Conservation (phyloP, 495 filamentous ascomycete genomes). For the Xylaria longipes region DNA sequence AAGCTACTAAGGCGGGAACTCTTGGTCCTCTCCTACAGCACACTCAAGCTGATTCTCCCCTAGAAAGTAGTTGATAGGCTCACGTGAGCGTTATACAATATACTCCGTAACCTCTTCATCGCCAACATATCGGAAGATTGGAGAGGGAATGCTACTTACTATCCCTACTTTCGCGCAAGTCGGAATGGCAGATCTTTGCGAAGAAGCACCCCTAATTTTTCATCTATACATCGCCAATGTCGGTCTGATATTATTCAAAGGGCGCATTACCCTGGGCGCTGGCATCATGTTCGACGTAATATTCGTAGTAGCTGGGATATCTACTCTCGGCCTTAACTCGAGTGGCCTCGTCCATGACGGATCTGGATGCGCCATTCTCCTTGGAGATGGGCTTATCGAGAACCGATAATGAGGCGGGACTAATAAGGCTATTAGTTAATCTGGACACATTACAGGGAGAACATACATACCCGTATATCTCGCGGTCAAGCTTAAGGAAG, state of each 20-base stretch:
- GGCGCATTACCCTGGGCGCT: conserved; percentile 48
- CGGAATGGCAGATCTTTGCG: background rate
- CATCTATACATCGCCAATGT: background rate
- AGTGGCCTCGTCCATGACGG: conserved; percentile 68
- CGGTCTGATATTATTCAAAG: conserved; percentile 43
- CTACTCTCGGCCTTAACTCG: conserved; percentile 66
- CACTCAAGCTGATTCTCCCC: background rate
- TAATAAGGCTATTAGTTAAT: conserved; percentile 33
- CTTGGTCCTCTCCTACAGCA: background rate
- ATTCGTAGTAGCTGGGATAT: conserved; percentile 70
- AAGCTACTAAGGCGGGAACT: background rate
- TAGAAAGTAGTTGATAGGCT: background rate
- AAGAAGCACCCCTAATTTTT: background rate
- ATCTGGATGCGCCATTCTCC: conserved; percentile 64
- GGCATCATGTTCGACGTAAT: conserved; percentile 59
- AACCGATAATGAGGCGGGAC: conserved; percentile 58
- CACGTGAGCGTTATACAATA: conserved; percentile 14
- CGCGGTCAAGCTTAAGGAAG: conserved; percentile 81
- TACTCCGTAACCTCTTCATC: background rate
- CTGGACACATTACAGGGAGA: background rate
- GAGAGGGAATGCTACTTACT: conserved; percentile 6
- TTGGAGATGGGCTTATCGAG: conserved; percentile 57
- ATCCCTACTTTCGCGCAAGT: background rate
- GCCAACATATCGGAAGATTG: background rate
- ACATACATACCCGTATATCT: conserved; percentile 77